A percentile compares a stretch with the other conserved stretches of the same genome.
phyloP scores from a whole-genome alignment of 1,284 basidiomycete genomes.

The Papiliotrema fonsecae region DNA sequence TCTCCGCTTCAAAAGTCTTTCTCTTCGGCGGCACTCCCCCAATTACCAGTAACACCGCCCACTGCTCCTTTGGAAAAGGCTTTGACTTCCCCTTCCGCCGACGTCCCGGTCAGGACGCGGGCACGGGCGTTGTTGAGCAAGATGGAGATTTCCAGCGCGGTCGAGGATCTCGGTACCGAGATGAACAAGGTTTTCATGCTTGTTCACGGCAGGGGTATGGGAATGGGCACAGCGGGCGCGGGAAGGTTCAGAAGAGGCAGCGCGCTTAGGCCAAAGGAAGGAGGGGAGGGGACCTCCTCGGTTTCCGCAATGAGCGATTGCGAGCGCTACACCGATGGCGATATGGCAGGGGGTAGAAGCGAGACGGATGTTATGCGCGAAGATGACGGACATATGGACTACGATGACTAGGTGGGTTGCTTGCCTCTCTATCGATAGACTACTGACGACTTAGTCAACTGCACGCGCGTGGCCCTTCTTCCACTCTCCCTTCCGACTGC shows the following conservation, averaged over 20 bases:
- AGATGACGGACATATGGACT: not conserved
- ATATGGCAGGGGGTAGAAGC: too few relatives aligned
- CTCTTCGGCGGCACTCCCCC: not conserved
- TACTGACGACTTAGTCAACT: too few relatives aligned
- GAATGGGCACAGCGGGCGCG: conserved; percentile 1
- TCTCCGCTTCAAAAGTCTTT: conserved; percentile 6
- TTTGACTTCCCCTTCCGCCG: not conserved
- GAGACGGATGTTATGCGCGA: too few relatives aligned
- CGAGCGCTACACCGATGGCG: too few relatives aligned
- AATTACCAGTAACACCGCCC: not conserved
- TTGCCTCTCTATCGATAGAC: too few relatives aligned
- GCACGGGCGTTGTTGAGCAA: not conserved
- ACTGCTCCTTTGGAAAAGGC: not conserved
- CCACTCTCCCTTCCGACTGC: too few relatives aligned
- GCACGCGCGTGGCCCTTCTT: too few relatives aligned
- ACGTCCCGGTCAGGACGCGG: not conserved
- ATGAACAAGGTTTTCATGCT: conserved; percentile 7
- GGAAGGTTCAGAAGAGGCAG: not conserved
- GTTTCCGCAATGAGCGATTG: too few relatives aligned
- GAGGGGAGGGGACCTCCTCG: too few relatives aligned
- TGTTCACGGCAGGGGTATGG: conserved; percentile 2
- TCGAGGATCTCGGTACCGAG: conserved; percentile 1
- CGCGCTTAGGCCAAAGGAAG: not conserved
- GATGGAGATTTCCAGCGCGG: not conserved
- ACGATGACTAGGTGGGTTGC: too few relatives aligned